Evolutionary conservation across 2,329 filamentous ascomycete genomes (phyloP).

Genomic region (Diaporthe vexans): DNA sequence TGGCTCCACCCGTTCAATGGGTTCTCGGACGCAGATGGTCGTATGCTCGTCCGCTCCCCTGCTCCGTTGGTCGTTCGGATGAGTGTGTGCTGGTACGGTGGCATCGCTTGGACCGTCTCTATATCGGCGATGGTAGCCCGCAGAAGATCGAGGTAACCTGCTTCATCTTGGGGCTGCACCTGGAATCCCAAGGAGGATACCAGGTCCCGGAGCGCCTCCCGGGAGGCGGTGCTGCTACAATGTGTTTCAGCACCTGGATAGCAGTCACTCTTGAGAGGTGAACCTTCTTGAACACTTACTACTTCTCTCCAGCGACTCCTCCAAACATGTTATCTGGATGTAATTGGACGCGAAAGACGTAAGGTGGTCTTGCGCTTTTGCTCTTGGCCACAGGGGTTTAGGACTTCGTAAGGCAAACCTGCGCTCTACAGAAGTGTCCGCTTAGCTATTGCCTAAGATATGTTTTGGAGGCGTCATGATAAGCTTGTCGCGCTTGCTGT

Average conservation of each 20-base stretch:
- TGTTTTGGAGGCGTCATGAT: background rate
- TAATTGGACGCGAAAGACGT: background rate
- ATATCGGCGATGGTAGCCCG: constrained; percentile 31
- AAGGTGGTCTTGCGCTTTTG: background rate
- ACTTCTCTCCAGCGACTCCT: constrained; percentile 8
- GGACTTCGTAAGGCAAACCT: too few species aligned
- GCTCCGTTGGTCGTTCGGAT: background rate
- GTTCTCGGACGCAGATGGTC: constrained; percentile 29
- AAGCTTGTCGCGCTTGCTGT: background rate
- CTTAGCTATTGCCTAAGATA: too few species aligned
- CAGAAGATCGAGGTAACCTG: constrained; percentile 36
- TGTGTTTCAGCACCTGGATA: background rate
- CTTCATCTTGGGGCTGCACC: constrained; percentile 35
- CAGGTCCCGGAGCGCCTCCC: constrained; percentile 15
- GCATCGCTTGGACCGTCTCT: constrained; percentile 36
- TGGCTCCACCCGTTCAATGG: constrained; percentile 39
- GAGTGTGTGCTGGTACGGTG: constrained; percentile 31
- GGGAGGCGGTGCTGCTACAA: constrained; percentile 4
- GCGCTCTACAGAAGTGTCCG: too few species aligned
- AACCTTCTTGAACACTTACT: background rate
- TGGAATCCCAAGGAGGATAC: constrained; percentile 34
- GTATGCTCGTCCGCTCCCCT: constrained; percentile 24
- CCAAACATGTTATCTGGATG: background rate
- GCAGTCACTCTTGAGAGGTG: background rate
- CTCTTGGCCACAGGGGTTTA: background rate